phyloP scores from a whole-genome alignment of 129 eudicot species.

The Flaveria ramosissima region DNA sequence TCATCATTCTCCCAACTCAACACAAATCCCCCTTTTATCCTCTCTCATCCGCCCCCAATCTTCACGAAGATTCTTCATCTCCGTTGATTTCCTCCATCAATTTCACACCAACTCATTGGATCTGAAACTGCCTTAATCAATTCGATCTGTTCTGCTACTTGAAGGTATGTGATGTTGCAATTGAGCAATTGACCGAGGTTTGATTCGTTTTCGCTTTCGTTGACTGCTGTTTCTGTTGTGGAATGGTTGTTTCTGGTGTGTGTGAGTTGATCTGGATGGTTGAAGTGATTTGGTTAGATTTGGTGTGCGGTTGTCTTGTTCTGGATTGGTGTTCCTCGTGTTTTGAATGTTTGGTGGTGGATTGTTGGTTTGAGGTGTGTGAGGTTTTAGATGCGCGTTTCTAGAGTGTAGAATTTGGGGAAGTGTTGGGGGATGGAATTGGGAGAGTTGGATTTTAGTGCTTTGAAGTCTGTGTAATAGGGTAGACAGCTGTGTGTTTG shows the following conservation, averaged over 20 bases:
- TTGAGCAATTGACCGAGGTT: background rate
- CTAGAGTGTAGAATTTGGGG: slow-evolving; percentile 20
- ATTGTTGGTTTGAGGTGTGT: no score
- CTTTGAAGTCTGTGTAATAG: slow-evolving; percentile 31
- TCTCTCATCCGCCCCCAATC: slow-evolving; percentile 29
- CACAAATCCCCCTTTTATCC: slow-evolving; percentile 21
- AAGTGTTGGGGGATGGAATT: slow-evolving; percentile 18
- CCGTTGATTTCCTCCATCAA: background rate
- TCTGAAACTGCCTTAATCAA: slow-evolving; percentile 8
- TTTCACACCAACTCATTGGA: slow-evolving; percentile 21
- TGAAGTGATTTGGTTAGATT: slow-evolving; percentile 16
- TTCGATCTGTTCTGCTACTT: slow-evolving; percentile 14
- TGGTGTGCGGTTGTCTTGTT: slow-evolving; percentile 4
- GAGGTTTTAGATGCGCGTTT: slow-evolving; percentile 11
- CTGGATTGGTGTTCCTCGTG: background rate
- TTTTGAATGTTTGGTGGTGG: no score
- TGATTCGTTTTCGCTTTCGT: background rate
- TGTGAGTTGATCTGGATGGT: slow-evolving; percentile 32
- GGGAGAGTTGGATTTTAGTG: slow-evolving; percentile 3
- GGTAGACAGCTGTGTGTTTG: slow-evolving; percentile 19
- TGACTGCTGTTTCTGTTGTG: slow-evolving; percentile 6
- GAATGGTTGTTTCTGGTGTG: background rate
- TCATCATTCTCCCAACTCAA: slow-evolving; percentile 73
- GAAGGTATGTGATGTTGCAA: slow-evolving; percentile 31
- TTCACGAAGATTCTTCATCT: slow-evolving; percentile 13